Percentiles rank a stretch among this genome's conserved stretches.
phyloP scores from a whole-genome alignment of 2,329 filamentous ascomycete genomes.

The Beauveria brongniartii region DNA sequence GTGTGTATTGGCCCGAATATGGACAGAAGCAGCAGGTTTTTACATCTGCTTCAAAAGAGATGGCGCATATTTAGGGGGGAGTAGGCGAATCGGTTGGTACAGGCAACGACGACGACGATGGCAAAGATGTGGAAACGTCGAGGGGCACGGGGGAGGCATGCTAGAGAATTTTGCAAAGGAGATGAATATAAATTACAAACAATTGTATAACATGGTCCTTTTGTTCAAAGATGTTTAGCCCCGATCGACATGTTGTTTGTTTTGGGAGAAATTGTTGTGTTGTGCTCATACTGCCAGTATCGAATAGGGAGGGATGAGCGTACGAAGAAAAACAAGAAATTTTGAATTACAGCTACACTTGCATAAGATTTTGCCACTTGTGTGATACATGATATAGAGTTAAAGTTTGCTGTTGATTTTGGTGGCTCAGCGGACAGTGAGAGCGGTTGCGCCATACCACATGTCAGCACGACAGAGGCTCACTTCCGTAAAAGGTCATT shows the following conservation, averaged over 20 bases:
- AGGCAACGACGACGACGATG: neutral
- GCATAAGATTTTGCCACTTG: neutral
- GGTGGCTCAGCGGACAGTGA: neutral
- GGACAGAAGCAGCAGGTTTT: neutral
- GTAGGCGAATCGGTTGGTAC: no score
- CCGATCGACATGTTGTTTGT: no score
- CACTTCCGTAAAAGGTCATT: no score
- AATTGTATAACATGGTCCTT: neutral
- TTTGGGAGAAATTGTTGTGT: no score
- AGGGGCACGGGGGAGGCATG: neutral
- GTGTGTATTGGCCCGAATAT: neutral
- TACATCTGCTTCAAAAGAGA: neutral
- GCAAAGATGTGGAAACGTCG: neutral
- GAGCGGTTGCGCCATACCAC: neutral
- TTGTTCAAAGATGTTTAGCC: neutral
- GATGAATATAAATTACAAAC: conserved; percentile 6
- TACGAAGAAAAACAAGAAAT: neutral
- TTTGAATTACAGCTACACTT: neutral
- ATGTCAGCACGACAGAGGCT: neutral
- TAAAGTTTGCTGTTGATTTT: neutral
- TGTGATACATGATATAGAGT: neutral
- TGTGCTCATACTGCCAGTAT: neutral
- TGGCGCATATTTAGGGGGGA: neutral
- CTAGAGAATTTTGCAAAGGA: conserved; percentile 2
- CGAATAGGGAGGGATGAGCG: neutral